phyloP scores from a whole-genome alignment of 164 flowering plant genomes.

The Berberis thunbergii region DNA sequence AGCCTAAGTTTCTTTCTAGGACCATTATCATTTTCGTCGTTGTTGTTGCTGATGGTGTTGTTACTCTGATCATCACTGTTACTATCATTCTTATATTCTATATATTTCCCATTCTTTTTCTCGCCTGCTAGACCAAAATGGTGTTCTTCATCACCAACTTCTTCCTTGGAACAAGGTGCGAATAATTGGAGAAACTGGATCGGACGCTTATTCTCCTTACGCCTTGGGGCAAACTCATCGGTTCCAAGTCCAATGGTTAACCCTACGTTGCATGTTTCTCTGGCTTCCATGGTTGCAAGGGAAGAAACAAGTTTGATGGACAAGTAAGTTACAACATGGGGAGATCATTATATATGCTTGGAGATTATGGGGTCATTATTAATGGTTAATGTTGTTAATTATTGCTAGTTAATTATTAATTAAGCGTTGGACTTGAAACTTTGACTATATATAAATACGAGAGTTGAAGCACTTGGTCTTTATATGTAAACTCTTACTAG shows the following conservation, averaged over 20 bases:
- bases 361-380: neutral
- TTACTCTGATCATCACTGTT: neutral
- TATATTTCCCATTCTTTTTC: constrained; percentile 6
- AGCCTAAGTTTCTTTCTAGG: constrained; percentile 33
- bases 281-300: constrained; percentile 13
- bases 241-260: constrained; percentile 14
- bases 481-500: no score
- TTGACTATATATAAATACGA: no score
- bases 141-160: constrained; percentile 2
- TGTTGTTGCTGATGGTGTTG: neutral
- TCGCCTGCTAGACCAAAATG: constrained; percentile 6
- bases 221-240: neutral
- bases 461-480: no score
- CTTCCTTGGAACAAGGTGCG: constrained; percentile 7
- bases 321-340: neutral
- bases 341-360: neutral
- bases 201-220: neutral
- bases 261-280: constrained; percentile 9
- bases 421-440: no score
- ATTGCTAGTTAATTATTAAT: no score
- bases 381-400: no score
- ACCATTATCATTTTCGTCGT: neutral
- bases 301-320: neutral
- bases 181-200: constrained; percentile 15
- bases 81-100: constrained; percentile 1